phyloP scores from a whole-genome alignment of 148 eudicot genomes.

The Rhododendron kiyosumense region DNA sequence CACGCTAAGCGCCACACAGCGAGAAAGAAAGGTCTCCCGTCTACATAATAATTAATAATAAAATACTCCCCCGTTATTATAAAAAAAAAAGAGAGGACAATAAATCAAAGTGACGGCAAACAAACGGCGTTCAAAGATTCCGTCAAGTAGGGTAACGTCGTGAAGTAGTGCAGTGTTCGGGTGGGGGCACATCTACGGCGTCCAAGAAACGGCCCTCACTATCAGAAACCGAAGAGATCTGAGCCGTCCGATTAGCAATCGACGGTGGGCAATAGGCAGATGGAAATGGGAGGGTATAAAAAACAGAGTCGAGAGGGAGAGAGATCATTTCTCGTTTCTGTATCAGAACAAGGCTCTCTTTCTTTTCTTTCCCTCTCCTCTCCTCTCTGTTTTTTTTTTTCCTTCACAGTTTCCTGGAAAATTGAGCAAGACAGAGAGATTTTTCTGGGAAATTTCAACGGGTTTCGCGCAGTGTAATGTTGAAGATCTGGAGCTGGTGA shows the following conservation, averaged over 20 bases:
- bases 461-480: slow-evolving; percentile 2
- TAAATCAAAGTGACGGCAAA: not conserved
- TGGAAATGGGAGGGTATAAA: slow-evolving; percentile 50
- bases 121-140: slow-evolving; percentile 25
- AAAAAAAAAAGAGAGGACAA: not conserved
- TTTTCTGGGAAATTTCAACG: not conserved
- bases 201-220: slow-evolving; percentile 8
- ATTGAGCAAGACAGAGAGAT: not conserved
- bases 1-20: not conserved
- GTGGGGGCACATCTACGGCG: slow-evolving; percentile 13
- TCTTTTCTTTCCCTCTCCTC: not conserved
- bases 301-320: slow-evolving; percentile 19
- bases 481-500: slow-evolving; percentile 18
- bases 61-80: not conserved
- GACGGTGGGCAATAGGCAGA: slow-evolving; percentile 22
- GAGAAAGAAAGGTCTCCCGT: slow-evolving; percentile 12
- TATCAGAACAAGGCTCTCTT: slow-evolving; percentile 3
- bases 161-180: not conserved
- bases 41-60: not conserved
- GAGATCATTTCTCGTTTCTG: slow-evolving; percentile 24
- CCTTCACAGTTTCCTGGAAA: slow-evolving; percentile 9
- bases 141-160: slow-evolving; percentile 27
- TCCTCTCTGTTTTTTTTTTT: slow-evolving; percentile 6
- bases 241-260: slow-evolving; percentile 21
- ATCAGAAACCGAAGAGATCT: slow-evolving; percentile 7